These are phyloP conservation scores for Penicillium pancosmium DNA, from an alignment of 495 filamentous ascomycete species.

Conservation along the genomic window DNA sequence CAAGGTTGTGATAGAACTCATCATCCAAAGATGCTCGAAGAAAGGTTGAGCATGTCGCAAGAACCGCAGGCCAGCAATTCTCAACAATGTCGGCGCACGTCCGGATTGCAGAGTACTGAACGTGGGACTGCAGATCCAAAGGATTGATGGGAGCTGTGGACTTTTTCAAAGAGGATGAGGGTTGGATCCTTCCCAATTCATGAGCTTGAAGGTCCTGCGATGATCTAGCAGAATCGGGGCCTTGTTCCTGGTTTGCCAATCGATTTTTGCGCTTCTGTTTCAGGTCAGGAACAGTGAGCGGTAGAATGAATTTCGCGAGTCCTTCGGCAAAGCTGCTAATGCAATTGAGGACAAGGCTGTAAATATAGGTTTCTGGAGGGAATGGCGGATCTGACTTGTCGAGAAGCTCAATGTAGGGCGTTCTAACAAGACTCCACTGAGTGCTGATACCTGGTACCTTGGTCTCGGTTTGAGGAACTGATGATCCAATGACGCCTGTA, in stretches of 20 bases:
- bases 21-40: conserved; percentile 87
- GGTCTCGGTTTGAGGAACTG: conserved; percentile 64
- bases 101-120: conserved; percentile 68
- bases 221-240: conserved; percentile 40
- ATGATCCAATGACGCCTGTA: conserved; percentile 80
- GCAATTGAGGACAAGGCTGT: conserved; percentile 85
- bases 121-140: conserved; percentile 68
- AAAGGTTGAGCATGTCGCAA: conserved; percentile 94
- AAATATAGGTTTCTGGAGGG: conserved; percentile 91
- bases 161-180: conserved; percentile 52
- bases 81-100: conserved; percentile 81
- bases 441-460: conserved; percentile 76
- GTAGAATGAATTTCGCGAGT: conserved; percentile 88
- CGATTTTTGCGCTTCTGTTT: conserved; percentile 57
- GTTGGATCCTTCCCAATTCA: conserved; percentile 32
- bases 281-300: conserved; percentile 72
- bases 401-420: conserved; percentile 89
- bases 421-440: conserved; percentile 86
- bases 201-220: conserved; percentile 44
- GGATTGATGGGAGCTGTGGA: conserved; percentile 78
- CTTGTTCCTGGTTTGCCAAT: conserved; percentile 37
- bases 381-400: conserved; percentile 86
- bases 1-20: conserved; percentile 91
- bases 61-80: conserved; percentile 91
- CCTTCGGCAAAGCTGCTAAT: conserved; percentile 87